Conservation (phyloP, 1,284 basidiomycete species). For the Ganoderma resinaceum region DNA sequence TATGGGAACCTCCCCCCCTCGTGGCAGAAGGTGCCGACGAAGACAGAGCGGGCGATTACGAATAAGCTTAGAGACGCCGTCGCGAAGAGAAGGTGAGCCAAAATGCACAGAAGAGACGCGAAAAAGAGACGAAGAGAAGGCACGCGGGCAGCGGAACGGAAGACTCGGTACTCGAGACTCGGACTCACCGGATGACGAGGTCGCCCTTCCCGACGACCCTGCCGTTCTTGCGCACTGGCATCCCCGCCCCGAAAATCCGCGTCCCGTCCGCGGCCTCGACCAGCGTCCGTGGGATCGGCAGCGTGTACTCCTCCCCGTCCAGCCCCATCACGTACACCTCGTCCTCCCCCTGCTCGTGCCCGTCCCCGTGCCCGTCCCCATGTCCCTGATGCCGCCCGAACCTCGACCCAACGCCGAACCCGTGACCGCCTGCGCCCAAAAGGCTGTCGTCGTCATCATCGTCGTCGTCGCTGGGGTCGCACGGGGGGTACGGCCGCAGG, state of each 20-base stretch:
- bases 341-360: slow-evolving; percentile 40
- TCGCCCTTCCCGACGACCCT: slow-evolving; percentile 76
- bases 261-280: slow-evolving; percentile 73
- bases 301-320: slow-evolving; percentile 69
- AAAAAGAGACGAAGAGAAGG: no score
- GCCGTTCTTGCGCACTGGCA: slow-evolving; percentile 77
- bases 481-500: slow-evolving; percentile 24
- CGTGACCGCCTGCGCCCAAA: slow-evolving; percentile 13
- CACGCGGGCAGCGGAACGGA: not conserved
- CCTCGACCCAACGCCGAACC: slow-evolving; percentile 15
- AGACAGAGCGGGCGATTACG: not conserved
- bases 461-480: slow-evolving; percentile 16
- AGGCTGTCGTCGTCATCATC: slow-evolving; percentile 16
- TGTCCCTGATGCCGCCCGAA: slow-evolving; percentile 8
- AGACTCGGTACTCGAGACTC: not conserved
- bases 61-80: slow-evolving; percentile 1
- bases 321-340: slow-evolving; percentile 69
- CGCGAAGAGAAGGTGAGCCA: not conserved
- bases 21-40: not conserved
- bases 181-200: slow-evolving; percentile 73
- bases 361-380: slow-evolving; percentile 5
- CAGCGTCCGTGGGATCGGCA: slow-evolving; percentile 70
- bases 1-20: not conserved
- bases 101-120: not conserved
- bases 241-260: slow-evolving; percentile 77